A percentile compares a stretch with the other conserved stretches of the same genome.
These are phyloP conservation scores for Arthrobotrys sinensis DNA, from an alignment of 2,329 filamentous ascomycete species.

Conservation along the genomic window DNA sequence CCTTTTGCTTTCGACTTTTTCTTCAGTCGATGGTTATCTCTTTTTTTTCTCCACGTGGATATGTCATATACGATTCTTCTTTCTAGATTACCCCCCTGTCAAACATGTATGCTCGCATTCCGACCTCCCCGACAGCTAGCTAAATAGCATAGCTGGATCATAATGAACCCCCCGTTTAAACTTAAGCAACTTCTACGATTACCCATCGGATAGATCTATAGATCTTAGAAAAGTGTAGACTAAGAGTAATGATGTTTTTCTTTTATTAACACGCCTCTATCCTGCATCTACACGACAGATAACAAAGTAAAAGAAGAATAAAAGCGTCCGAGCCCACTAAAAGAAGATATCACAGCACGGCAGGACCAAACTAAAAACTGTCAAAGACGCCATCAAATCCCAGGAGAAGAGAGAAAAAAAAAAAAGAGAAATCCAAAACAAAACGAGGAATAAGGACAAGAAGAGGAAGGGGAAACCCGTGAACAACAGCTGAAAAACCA, in stretches of 20 bases:
- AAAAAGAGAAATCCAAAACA: slow-evolving; percentile 28
- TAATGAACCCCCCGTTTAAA: slow-evolving; percentile 4
- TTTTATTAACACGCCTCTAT: slow-evolving; percentile 12
- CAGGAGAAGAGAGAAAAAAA: slow-evolving; percentile 1
- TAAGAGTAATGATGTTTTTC: background rate
- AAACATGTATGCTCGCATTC: slow-evolving; percentile 18
- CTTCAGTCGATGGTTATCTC: background rate
- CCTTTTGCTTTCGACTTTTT: background rate
- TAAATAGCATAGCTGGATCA: background rate
- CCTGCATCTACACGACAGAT: background rate
- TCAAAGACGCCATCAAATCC: slow-evolving; percentile 11
- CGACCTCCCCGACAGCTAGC: background rate
- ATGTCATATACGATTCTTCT: slow-evolving; percentile 21
- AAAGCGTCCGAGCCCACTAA: slow-evolving; percentile 3
- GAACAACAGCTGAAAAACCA: background rate
- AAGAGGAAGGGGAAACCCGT: too few relatives aligned
- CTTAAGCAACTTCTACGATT: background rate
- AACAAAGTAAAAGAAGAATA: background rate
- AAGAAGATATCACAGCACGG: background rate
- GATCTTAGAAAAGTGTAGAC: background rate
- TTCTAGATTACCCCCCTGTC: slow-evolving; percentile 2
- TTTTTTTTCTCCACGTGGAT: slow-evolving; percentile 4
- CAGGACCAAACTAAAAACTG: background rate
- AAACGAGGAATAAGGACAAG: slow-evolving; percentile 8
- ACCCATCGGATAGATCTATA: background rate